These are phyloP conservation scores for Coniella lustricola DNA, from an alignment of 2,329 filamentous ascomycete species.

Conservation along the genomic window DNA sequence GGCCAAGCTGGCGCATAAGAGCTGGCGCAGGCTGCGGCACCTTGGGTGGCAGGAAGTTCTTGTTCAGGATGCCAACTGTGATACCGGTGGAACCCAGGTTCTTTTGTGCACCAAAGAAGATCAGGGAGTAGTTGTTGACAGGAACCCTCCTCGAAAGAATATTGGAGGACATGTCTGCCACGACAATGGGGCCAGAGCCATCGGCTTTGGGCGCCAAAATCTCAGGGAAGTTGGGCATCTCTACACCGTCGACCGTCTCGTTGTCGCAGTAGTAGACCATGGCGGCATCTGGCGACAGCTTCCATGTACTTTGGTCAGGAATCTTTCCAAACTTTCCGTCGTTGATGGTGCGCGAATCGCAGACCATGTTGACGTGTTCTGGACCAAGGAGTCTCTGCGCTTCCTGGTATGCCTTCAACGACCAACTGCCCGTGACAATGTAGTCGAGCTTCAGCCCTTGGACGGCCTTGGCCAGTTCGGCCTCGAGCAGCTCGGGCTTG, in stretches of 20 bases:
- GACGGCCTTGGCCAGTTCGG: slow-evolving; percentile 57
- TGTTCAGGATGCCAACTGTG: slow-evolving; percentile 78
- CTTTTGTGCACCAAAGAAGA: slow-evolving; percentile 94
- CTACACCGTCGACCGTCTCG: slow-evolving; percentile 89
- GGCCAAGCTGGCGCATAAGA: slow-evolving; percentile 64
- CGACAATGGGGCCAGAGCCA: slow-evolving; percentile 65
- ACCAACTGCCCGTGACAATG: slow-evolving; percentile 85
- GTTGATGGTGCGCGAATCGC: slow-evolving; percentile 59
- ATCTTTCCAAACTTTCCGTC: slow-evolving; percentile 82
- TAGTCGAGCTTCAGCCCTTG: slow-evolving; percentile 79
- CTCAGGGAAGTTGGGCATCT: slow-evolving; percentile 71
- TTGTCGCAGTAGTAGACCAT: slow-evolving; percentile 91
- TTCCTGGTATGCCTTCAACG: slow-evolving; percentile 81
- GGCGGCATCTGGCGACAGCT: slow-evolving; percentile 58
- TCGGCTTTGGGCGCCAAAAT: slow-evolving; percentile 49
- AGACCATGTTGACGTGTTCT: slow-evolving; percentile 72
- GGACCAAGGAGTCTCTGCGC: slow-evolving; percentile 69
- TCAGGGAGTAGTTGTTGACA: slow-evolving; percentile 68
- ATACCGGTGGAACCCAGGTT: slow-evolving; percentile 83
- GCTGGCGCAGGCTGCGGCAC: slow-evolving; percentile 58
- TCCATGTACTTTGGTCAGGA: slow-evolving; percentile 70
- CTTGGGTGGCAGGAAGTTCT: slow-evolving; percentile 65
- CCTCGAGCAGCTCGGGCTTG: slow-evolving; percentile 49
- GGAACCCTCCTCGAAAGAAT: slow-evolving; percentile 78
- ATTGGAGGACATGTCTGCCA: slow-evolving; percentile 92